Conservation (phyloP, 1,284 basidiomycete species). For the Leucoagaricus sp. region DNA sequence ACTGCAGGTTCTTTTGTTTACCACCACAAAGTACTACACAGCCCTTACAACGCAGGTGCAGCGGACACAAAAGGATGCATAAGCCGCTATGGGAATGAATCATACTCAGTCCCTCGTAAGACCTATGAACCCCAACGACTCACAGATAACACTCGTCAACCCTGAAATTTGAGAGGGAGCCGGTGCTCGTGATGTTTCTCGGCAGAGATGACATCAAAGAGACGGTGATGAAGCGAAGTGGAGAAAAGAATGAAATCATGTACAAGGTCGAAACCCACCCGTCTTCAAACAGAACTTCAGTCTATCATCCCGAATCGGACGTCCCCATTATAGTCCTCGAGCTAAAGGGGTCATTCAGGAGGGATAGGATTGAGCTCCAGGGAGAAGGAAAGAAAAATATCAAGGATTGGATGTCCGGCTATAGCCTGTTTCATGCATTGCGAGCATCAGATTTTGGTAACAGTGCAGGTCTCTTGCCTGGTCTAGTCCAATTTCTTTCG, state of each 20-base stretch:
- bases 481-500: conserved; percentile 15
- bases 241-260: not conserved
- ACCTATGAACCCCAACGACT: not conserved
- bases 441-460: not conserved
- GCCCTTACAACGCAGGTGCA: too few relatives aligned
- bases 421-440: conserved; percentile 1
- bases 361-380: conserved; percentile 12
- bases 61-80: too few relatives aligned
- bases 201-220: conserved; percentile 13
- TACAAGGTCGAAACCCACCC: conserved; percentile 14
- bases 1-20: too few relatives aligned
- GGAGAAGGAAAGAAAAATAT: conserved; percentile 5
- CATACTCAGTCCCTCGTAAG: not conserved
- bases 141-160: not conserved
- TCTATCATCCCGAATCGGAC: not conserved
- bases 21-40: too few relatives aligned
- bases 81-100: too few relatives aligned
- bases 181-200: not conserved
- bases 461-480: too few relatives aligned
- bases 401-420: conserved; percentile 13
- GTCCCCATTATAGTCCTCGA: conserved; percentile 14
- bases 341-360: conserved; percentile 10
- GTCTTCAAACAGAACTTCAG: conserved; percentile 5
- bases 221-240: not conserved
- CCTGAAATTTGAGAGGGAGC: not conserved